Percentiles rank a stretch among this genome's conserved stretches.
Evolutionary conservation across 345 rosid species (phyloP).

Genomic region (Pistacia vera): DNA sequence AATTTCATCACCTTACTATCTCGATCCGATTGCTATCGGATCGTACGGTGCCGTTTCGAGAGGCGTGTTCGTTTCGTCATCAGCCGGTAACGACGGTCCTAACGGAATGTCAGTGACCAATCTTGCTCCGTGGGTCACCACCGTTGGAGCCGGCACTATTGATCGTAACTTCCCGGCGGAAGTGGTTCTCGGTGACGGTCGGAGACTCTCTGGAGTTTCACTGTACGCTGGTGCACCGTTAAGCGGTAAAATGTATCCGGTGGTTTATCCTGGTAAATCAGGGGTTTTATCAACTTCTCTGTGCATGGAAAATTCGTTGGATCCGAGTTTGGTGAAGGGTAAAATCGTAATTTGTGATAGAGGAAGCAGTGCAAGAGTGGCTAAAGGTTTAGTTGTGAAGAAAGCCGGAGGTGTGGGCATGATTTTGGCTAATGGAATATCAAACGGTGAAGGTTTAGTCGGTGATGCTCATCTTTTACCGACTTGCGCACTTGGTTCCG

Average conservation of each 20-base stretch:
- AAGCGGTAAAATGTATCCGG: constrained; percentile 60
- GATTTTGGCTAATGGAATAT: constrained; percentile 76
- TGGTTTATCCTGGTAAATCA: constrained; percentile 71
- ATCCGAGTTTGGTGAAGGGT: constrained; percentile 59
- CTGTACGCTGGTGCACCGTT: constrained; percentile 60
- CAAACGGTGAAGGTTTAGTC: constrained; percentile 84
- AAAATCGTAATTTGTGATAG: constrained; percentile 82
- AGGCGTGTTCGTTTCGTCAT: constrained; percentile 57
- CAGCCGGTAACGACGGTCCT: constrained; percentile 81
- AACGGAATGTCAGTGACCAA: constrained; percentile 77
- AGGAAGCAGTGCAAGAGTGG: constrained; percentile 76
- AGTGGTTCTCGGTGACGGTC: constrained; percentile 59
- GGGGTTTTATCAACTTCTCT: constrained; percentile 62
- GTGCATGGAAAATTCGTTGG: constrained; percentile 78
- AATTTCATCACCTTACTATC: constrained; percentile 67
- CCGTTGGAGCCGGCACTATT: constrained; percentile 78
- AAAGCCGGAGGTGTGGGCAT: constrained; percentile 86
- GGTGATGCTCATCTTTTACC: constrained; percentile 85
- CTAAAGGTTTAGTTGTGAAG: constrained; percentile 82
- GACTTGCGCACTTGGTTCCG: constrained; percentile 69
- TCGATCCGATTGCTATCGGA: constrained; percentile 85
- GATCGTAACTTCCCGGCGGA: constrained; percentile 80
- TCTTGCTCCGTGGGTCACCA: constrained; percentile 72
- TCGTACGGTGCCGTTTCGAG: constrained; percentile 59
- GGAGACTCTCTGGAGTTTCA: constrained; percentile 64